Evolutionary conservation across 2,329 filamentous ascomycete genomes (phyloP).

Genomic region (Stagonosporopsis cucurbitacearum): DNA sequence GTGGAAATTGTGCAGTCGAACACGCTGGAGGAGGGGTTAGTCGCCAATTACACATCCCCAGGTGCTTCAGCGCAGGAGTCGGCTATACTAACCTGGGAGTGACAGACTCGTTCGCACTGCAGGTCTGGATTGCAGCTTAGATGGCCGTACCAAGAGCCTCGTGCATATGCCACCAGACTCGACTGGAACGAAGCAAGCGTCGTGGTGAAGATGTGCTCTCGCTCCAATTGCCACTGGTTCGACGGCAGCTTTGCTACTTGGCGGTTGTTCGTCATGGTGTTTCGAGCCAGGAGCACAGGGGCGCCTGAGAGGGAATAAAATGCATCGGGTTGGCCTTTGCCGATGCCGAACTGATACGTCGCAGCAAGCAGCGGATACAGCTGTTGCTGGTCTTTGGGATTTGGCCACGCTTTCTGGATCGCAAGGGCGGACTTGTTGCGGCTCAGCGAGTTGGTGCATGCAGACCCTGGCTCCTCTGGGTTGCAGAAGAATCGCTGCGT

Average conservation of each 20-base stretch:
- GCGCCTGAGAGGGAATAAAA: neutral
- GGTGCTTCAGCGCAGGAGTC: too few relatives aligned
- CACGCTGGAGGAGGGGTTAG: too few relatives aligned
- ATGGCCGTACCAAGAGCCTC: neutral
- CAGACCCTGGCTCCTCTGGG: neutral
- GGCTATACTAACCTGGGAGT: too few relatives aligned
- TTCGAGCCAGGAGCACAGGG: neutral
- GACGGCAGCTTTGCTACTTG: neutral
- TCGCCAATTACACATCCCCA: too few relatives aligned
- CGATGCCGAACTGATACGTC: neutral
- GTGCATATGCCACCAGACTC: neutral
- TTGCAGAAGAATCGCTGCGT: neutral
- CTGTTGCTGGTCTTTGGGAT: neutral
- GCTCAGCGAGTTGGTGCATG: neutral
- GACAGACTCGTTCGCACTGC: neutral
- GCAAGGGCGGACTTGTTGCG: neutral
- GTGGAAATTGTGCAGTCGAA: too few relatives aligned
- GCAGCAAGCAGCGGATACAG: neutral
- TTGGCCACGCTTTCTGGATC: neutral
- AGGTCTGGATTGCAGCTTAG: neutral
- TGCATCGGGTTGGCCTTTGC: neutral
- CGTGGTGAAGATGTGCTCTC: neutral
- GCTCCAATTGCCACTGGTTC: neutral
- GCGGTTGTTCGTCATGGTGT: neutral
- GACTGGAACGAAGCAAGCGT: neutral